Base-by-base conservation (phyloP, 371 early-diverging fungal genomes). In the Circinella umbellata region DNA sequence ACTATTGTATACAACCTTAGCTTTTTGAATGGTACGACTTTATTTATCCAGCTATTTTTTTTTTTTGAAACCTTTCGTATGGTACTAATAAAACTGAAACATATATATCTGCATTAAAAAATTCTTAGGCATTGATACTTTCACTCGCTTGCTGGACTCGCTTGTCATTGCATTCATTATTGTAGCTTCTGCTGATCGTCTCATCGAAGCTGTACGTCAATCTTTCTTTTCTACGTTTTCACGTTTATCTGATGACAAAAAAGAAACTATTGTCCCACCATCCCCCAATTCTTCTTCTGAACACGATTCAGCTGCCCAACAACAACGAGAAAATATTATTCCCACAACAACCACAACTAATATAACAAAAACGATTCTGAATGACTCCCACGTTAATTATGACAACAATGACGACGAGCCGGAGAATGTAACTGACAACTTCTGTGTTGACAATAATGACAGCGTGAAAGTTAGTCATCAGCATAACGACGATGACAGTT, bases 61-160 rank as follows among this genome's bases (percentile, higher is more conserved):
- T 27, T 27, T 27, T 42, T 42, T 11, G 42, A 42, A 42, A 42
- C 6, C 10, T 6, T 42, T 42, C 11, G 3, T 42, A 42, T 11
- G 27, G 27, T 27, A 2, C 27, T 27, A 27, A 27, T 27, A 27
- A 27, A 27, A 42, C 42, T 11, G 42, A 42, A 42, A 42, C 42
- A 42, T 42, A 42, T 42, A 11, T 42, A 9, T 42, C 11, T 3
- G 42, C 42, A 3, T n/a, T 3, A 47, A 51, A 51, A 13, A 13
- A 17, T 14, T 51, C 5, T 17, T 27, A 67, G 68, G 68, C 46
- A 49, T 67, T 13, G 59, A 67, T 61, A 51, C 53, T 49, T 67
- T 67, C 20, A 67, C 68, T 61, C 68, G 68, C 39, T 47, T 51
- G 49, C 34, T 67, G 47, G 68, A 67, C 49, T 67, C 68, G 48